phyloP scores from a whole-genome alignment of 495 filamentous ascomycete genomes.

The Trichoderma erinaceum region DNA sequence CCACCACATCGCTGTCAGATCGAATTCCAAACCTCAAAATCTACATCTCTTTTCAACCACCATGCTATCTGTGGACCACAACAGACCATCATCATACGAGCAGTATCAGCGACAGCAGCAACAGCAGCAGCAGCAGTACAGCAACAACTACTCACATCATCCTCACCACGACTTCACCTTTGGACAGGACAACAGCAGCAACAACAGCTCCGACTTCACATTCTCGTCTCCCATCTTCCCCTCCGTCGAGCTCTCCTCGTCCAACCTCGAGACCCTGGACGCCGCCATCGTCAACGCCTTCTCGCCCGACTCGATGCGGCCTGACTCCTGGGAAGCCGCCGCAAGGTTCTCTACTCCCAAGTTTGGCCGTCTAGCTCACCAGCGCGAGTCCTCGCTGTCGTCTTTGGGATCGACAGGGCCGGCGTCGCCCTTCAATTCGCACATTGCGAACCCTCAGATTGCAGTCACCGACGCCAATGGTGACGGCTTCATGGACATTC shows the following conservation, averaged over 20 bases:
- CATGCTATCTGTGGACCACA: constrained; percentile 22
- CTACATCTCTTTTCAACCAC: constrained; percentile 14
- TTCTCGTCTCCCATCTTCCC: constrained; percentile 19
- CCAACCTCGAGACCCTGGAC: constrained; percentile 25
- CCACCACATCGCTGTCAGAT: constrained; percentile 19
- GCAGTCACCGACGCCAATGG: constrained; percentile 38
- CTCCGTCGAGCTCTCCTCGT: constrained; percentile 25
- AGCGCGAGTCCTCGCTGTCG: constrained; percentile 50
- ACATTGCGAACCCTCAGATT: constrained; percentile 47
- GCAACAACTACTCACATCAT: background rate
- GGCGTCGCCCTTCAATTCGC: constrained; percentile 47
- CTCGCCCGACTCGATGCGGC: constrained; percentile 36
- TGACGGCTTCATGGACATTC: constrained; percentile 35
- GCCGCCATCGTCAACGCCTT: constrained; percentile 24
- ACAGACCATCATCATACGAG: constrained; percentile 18
- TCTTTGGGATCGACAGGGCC: constrained; percentile 51
- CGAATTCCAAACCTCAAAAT: constrained; percentile 18
- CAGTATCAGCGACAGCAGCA: constrained; percentile 18
- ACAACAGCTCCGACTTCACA: constrained; percentile 18
- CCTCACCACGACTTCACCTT: constrained; percentile 16
- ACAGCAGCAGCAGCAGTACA: too few relatives aligned
- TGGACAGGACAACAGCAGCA: constrained; percentile 6
- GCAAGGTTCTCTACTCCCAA: constrained; percentile 36
- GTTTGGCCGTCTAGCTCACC: constrained; percentile 38
- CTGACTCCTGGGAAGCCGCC: constrained; percentile 35